Evolutionary conservation across 768 basidiomycete genomes (phyloP), one percentile per base, ranked within the genome.

Genomic region (Lentinula lateritia): DNA sequence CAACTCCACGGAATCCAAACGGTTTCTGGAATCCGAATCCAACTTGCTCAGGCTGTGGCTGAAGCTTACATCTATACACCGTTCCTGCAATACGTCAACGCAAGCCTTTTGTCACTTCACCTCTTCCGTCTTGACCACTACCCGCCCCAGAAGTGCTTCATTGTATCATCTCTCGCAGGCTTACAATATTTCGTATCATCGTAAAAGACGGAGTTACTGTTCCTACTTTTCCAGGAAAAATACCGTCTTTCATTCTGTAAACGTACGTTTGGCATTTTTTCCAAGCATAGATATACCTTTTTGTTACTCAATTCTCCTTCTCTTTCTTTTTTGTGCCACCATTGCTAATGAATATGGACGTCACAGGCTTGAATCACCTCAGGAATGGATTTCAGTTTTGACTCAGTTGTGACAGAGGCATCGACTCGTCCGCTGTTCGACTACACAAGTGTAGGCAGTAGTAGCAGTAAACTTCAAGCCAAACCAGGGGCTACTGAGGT

Each of bases 401-500:
- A 59, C 48, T 59, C 58, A 2, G 38, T 32, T 48, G 43, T 39
- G 12, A 59, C 45, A 28, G 58, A n/a, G 38, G 28, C 42, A 5
- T 48, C 58, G 7, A 59, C 43, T 20, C 58, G 35, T 36, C n/a
- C 58, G 6, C 36, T 59, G 13, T 50, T 59, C 46, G 32, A 59
- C 28, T 59, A 59, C 58, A 48, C n/a, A n/a, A 15, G 41, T 50
- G 34, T 56, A 53, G 43, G 58, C 36, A 32, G 66, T 67, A 34
- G 52, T 67, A 34, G 52, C 66, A 41, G 61, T 59, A 41, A 68
- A 62, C 1, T 46, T 60, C 43, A 46, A 63, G 13, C 61, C 39
- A 38, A 46, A 23, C n/a, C 52, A 15, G 58, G 39, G 35, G 69
- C 72, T 45, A 69, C 71, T 10, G 63, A 71, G 50, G 68, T 65